phyloP scores from a whole-genome alignment of 2,329 filamentous ascomycete genomes.

The Elsinoe perseae region DNA sequence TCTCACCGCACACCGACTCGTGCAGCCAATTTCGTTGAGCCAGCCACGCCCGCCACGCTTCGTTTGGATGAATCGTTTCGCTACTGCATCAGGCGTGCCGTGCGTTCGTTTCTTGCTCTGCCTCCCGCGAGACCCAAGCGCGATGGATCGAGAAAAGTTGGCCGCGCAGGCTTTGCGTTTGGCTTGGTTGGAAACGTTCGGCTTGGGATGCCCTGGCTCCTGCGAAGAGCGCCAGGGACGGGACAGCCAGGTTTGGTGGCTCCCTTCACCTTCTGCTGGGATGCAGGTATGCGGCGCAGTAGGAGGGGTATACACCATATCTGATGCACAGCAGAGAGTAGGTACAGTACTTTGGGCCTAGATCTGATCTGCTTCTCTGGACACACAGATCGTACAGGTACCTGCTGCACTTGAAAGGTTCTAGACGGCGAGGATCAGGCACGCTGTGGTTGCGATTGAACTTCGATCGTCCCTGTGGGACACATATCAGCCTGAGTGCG shows the following conservation, averaged over 20 bases:
- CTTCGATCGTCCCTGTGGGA: neutral
- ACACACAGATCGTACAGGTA: neutral
- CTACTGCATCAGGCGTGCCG: neutral
- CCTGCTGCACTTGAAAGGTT: neutral
- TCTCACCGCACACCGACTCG: neutral
- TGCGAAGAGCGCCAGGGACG: neutral
- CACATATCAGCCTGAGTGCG: neutral
- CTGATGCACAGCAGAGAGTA: neutral
- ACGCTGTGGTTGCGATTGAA: neutral
- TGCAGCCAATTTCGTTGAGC: conserved; percentile 6
- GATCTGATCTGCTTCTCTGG: neutral
- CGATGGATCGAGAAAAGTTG: neutral
- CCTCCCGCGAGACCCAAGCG: neutral
- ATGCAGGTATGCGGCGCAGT: neutral
- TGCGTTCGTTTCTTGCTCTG: neutral
- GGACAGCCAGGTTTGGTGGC: neutral
- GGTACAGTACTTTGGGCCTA: too few relatives aligned
- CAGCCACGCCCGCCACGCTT: neutral
- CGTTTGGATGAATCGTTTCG: neutral
- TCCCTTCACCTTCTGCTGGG: too few relatives aligned
- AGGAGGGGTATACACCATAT: neutral
- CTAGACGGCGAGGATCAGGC: neutral
- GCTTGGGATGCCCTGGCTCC: neutral
- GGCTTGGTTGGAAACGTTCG: neutral
- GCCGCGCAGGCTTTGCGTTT: neutral